Evolutionary conservation across 768 basidiomycete genomes (phyloP).

Genomic region (Chiua virens): DNA sequence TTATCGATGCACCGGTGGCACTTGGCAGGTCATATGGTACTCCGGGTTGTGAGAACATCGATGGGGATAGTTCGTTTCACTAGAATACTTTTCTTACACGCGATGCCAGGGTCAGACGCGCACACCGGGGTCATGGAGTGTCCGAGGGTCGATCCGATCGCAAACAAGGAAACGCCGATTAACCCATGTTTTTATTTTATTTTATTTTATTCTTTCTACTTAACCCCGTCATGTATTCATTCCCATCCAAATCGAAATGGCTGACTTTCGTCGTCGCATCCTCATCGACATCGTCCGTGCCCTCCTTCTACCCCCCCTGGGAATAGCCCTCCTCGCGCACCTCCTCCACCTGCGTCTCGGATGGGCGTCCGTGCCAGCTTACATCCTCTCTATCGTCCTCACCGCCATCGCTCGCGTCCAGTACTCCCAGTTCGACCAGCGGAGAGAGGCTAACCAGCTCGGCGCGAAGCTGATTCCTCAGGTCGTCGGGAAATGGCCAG

Average conservation of each 20-base stretch:
- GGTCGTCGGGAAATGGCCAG: slow-evolving; percentile 71
- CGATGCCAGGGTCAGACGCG: not conserved
- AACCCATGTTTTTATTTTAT: not conserved
- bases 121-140: not conserved
- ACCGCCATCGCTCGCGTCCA: slow-evolving; percentile 39
- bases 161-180: not conserved
- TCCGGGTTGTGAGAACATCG: not conserved
- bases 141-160: not conserved
- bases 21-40: no score
- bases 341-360: slow-evolving; percentile 35
- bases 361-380: slow-evolving; percentile 35
- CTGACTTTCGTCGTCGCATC: slow-evolving; percentile 49
- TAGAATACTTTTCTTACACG: no score
- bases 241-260: not conserved
- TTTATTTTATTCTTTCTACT: not conserved
- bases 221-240: not conserved
- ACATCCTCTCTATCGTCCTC: slow-evolving; percentile 41
- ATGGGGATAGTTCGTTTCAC: no score
- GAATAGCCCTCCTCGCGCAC: slow-evolving; percentile 33
- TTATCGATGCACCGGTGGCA: no score
- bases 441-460: slow-evolving; percentile 44
- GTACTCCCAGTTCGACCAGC: slow-evolving; percentile 37
- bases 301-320: slow-evolving; percentile 41
- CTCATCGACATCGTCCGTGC: slow-evolving; percentile 45
- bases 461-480: slow-evolving; percentile 54